Conservation (phyloP, 371 early-diverging fungal genomes). For the Mortierella sp. region DNA sequence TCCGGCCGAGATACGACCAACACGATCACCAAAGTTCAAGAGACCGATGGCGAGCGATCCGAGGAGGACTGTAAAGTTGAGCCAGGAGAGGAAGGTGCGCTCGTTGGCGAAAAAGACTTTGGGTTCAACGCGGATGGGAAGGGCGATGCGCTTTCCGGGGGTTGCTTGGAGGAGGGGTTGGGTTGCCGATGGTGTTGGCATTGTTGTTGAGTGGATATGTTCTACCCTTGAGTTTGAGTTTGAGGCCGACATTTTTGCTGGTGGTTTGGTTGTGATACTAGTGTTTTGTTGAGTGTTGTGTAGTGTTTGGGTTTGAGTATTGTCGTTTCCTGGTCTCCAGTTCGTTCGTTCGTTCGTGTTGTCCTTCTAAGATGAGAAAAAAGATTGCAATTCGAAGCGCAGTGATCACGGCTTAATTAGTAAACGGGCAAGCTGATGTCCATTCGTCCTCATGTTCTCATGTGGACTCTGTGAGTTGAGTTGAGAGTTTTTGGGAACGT, state of each 20-base stretch:
- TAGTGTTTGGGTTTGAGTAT: background rate
- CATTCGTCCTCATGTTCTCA: slow-evolving; percentile 17
- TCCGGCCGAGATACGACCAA: slow-evolving; percentile 81
- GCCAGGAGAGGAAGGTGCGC: slow-evolving; percentile 94
- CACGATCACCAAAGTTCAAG: slow-evolving; percentile 83
- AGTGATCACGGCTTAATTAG: background rate
- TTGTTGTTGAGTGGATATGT: slow-evolving; percentile 37
- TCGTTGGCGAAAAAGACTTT: slow-evolving; percentile 99
- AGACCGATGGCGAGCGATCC: slow-evolving; percentile 81
- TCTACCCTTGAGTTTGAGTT: slow-evolving; percentile 14
- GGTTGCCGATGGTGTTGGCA: slow-evolving; percentile 39
- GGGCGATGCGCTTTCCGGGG: slow-evolving; percentile 74
- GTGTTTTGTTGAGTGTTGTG: background rate
- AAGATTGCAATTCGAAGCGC: background rate
- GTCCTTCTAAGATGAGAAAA: background rate
- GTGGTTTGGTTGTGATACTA: background rate
- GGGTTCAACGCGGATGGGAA: slow-evolving; percentile 94
- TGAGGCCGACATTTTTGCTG: background rate
- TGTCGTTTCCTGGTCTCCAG: background rate
- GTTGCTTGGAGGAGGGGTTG: slow-evolving; percentile 55
- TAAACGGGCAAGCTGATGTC: background rate
- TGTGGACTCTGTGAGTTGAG: background rate
- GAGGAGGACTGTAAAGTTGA: slow-evolving; percentile 79
- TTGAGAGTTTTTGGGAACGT: slow-evolving; percentile 5
- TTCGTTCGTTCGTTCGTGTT: background rate